Base-by-base conservation (phyloP, 1,284 basidiomycete species). In the Boletus hoseneyae region DNA sequence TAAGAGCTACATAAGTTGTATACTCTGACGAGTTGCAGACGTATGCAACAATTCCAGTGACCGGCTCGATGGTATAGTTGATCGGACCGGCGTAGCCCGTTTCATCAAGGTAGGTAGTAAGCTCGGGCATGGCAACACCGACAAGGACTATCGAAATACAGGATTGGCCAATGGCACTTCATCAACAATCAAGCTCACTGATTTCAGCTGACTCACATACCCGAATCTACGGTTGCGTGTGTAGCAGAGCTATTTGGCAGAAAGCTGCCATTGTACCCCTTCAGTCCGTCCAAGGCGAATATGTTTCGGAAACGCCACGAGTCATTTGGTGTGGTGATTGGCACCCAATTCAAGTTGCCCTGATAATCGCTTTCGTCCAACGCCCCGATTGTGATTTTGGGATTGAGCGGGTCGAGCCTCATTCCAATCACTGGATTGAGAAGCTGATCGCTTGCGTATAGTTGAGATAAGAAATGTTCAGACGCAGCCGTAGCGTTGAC, bases 381-480 rank as follows among this genome's bases (percentile, higher is more conserved):
- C 13, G 62, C 60, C 23, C 60, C 62, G 12, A 62, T 62, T 1
- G 60, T 62, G 34, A 62, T 57, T 37, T 62, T 64, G 11, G 60
- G 62, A 29, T 64, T 51, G 15, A 29, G 7, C 2, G 61, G 60
- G 41, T 63, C 53, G 18, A 64, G 49, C n/a, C 48, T 57, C 48
- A 62, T 50, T 13, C 60, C 60, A 15, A 62, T 41, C 11, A 64
- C 62, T 6, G 62, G 62, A 36, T 64, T 64, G 15, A 62, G 57
- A 34, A 64, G 53, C 27, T 62, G 54, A 3, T 49, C 39, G 6
- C n/a, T 48, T 16, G 52, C 34, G 13, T 56, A 53, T 16, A 65
- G 25, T 32, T 29, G 45, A 35, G 52, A 53, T 18, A 65, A 44
- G 23, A 60, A 61, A 21, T 62, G 60, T 15, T 51, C 45, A 6